A percentile compares a stretch with the other conserved stretches of the same genome.
Conservation (phyloP, 805 yeast genomes). For the Candida montana region DNA sequence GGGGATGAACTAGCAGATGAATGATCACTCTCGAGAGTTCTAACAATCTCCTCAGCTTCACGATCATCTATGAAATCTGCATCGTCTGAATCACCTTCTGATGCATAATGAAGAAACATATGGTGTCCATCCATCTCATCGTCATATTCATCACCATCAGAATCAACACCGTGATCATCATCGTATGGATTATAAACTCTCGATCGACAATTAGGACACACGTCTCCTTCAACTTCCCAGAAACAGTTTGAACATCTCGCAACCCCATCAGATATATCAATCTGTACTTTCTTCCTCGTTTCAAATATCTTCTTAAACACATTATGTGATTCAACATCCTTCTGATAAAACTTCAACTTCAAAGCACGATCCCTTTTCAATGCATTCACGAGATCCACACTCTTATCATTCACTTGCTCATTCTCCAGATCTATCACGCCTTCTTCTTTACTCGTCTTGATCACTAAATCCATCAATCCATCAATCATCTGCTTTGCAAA, state of each 20-base stretch:
- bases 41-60: constrained; percentile 6
- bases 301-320: constrained; percentile 46
- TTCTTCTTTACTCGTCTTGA: neutral
- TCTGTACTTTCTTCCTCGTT: constrained; percentile 40
- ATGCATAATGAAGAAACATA: no score
- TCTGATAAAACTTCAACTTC: constrained; percentile 31
- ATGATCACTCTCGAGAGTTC: neutral
- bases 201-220: constrained; percentile 66
- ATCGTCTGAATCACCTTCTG: constrained; percentile 4
- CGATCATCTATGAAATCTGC: constrained; percentile 19
- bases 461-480: neutral
- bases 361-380: constrained; percentile 20
- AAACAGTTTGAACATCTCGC: constrained; percentile 71
- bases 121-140: neutral
- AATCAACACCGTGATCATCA: neutral
- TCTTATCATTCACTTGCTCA: neutral
- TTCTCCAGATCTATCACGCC: neutral
- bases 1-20: constrained; percentile 16
- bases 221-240: constrained; percentile 69
- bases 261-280: constrained; percentile 66
- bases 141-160: constrained; percentile 2
- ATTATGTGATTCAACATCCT: constrained; percentile 32
- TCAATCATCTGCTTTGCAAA: neutral
- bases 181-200: constrained; percentile 32
- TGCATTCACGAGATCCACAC: constrained; percentile 1